These are phyloP conservation scores for Paecilomyces sp. DNA, from an alignment of 2,329 filamentous ascomycete species.

Conservation along the genomic window DNA sequence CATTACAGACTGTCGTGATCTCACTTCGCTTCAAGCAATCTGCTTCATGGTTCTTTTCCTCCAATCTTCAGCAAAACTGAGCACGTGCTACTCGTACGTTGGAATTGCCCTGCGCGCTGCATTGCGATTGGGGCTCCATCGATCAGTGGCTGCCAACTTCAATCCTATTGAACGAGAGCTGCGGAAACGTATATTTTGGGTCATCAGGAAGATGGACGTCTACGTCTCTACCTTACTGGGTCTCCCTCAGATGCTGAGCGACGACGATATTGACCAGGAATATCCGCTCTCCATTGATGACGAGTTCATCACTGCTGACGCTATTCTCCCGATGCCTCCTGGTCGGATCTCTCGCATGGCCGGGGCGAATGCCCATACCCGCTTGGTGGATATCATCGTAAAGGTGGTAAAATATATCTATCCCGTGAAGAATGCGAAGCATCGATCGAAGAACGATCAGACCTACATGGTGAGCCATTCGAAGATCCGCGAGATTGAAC, in stretches of 20 bases:
- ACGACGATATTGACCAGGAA: conserved; percentile 45
- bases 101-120: conserved; percentile 70
- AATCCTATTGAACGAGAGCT: conserved; percentile 68
- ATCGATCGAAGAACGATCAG: conserved; percentile 39
- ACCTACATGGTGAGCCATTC: conserved; percentile 58
- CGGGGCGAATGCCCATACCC: conserved; percentile 55
- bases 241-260: conserved; percentile 42
- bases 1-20: conserved; percentile 59
- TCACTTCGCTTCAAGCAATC: conserved; percentile 66
- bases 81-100: conserved; percentile 72
- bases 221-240: conserved; percentile 45
- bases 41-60: conserved; percentile 76
- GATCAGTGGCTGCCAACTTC: conserved; percentile 60
- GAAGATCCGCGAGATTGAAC: conserved; percentile 57
- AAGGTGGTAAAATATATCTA: conserved; percentile 61
- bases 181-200: conserved; percentile 57
- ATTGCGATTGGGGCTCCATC: conserved; percentile 71
- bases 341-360: conserved; percentile 51
- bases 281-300: conserved; percentile 40
- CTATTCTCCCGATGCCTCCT: conserved; percentile 47
- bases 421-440: conserved; percentile 48
- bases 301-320: conserved; percentile 39
- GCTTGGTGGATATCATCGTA: conserved; percentile 49
- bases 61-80: conserved; percentile 70
- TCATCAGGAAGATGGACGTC: conserved; percentile 44